These are phyloP conservation scores for Ormosia emarginata DNA, from an alignment of 306 rosid species.

Conservation along the genomic window DNA sequence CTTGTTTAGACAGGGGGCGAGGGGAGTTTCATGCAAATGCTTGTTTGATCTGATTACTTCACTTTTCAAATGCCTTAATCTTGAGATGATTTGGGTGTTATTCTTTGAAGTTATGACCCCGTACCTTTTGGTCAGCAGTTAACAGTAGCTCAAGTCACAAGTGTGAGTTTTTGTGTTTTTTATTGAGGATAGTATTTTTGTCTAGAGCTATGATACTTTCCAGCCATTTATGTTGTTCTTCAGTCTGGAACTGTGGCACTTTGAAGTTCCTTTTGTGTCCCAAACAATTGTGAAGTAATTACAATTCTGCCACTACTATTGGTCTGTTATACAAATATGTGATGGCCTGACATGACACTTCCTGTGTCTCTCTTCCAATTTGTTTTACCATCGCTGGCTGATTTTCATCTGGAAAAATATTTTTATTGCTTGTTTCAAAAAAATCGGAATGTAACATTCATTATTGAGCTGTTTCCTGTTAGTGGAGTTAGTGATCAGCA, in stretches of 20 bases:
- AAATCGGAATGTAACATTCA: not conserved
- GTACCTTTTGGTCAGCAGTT: not conserved
- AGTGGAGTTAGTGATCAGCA: not conserved
- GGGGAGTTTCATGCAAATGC: not conserved
- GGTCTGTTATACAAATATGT: not conserved
- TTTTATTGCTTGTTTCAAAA: not conserved
- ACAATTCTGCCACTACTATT: not conserved
- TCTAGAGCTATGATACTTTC: not conserved
- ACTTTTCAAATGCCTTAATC: not conserved
- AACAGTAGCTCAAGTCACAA: not conserved
- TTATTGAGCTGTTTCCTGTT: not conserved
- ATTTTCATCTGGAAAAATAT: not conserved
- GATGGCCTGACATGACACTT: not conserved
- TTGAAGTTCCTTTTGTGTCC: not conserved
- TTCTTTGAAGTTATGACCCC: not conserved
- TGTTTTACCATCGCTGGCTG: not conserved
- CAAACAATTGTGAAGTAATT: not conserved
- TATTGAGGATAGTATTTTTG: not conserved
- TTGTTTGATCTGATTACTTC: conserved; percentile 1
- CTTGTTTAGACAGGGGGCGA: not conserved
- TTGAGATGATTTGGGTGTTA: not conserved
- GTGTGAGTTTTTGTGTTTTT: not conserved
- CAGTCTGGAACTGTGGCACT: not conserved
- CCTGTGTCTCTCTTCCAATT: not conserved
- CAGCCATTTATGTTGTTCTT: not conserved